A percentile compares a stretch with the other conserved stretches of the same genome.
These are phyloP conservation scores for Backusella macrospora DNA, from an alignment of 192 early-diverging fungal species.

Conservation along the genomic window DNA sequence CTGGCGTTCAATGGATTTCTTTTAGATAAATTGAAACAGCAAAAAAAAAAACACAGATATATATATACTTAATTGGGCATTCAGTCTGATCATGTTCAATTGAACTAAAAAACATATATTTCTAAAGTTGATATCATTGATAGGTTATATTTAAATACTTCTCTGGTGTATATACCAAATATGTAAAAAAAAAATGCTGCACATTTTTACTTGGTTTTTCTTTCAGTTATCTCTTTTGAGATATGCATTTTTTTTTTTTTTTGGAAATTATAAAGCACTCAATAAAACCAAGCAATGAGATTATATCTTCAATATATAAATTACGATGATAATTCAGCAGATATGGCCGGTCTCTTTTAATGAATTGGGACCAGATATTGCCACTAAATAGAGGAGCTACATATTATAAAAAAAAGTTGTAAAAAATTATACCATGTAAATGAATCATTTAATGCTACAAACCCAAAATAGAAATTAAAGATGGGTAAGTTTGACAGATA, in stretches of 20 bases:
- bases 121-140: too few species aligned
- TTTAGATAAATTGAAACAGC: too few species aligned
- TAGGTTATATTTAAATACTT: too few species aligned
- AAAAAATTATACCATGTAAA: constrained; percentile 7
- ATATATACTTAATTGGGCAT: too few species aligned
- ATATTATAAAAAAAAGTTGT: constrained; percentile 15
- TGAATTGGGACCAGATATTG: constrained; percentile 54
- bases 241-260: background rate
- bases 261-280: constrained; percentile 44
- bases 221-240: background rate
- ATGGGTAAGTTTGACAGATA: constrained; percentile 52
- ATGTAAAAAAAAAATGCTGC: too few species aligned
- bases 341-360: constrained; percentile 44
- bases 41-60: too few species aligned
- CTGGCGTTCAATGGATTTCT: too few species aligned
- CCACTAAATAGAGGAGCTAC: constrained; percentile 57
- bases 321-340: constrained; percentile 59
- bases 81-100: too few species aligned
- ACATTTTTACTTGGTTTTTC: too few species aligned
- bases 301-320: constrained; percentile 48
- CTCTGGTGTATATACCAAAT: too few species aligned
- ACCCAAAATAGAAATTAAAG: constrained; percentile 39
- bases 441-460: background rate
- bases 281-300: constrained; percentile 40
- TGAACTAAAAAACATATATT: too few species aligned